These are phyloP conservation scores for Suillus placidus DNA, from an alignment of 768 basidiomycete species.

Conservation along the genomic window DNA sequence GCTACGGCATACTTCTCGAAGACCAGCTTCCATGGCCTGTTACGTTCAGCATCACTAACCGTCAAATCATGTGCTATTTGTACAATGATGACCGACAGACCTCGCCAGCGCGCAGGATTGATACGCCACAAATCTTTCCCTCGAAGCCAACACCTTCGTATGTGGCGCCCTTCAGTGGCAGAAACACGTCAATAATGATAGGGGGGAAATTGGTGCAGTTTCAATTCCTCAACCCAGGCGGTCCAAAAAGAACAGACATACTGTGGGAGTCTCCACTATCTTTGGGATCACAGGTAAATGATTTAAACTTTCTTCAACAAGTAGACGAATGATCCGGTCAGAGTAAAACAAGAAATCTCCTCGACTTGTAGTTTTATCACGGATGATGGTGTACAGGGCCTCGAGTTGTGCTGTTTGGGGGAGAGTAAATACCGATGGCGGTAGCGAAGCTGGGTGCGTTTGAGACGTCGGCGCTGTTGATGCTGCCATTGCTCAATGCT, in stretches of 20 bases:
- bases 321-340: constrained; percentile 84
- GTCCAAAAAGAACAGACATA: constrained; percentile 37
- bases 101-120: constrained; percentile 93
- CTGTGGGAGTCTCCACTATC: constrained; percentile 82
- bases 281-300: constrained; percentile 78
- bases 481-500: constrained; percentile 20
- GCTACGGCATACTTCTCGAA: constrained; percentile 93
- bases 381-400: constrained; percentile 92
- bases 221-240: not conserved
- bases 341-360: constrained; percentile 98
- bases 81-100: constrained; percentile 38
- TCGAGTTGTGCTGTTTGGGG: constrained; percentile 92
- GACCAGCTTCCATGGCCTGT: constrained; percentile 96
- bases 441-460: constrained; percentile 46
- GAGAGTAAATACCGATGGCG: constrained; percentile 85
- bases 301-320: constrained; percentile 88
- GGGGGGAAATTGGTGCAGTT: not conserved
- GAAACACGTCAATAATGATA: not conserved
- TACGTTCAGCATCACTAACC: not conserved
- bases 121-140: constrained; percentile 95
- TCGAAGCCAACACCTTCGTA: constrained; percentile 95
- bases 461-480: constrained; percentile 35
- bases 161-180: constrained; percentile 57
- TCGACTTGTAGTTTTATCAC: constrained; percentile 82
- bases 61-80: not conserved